Base-by-base conservation (phyloP, 495 filamentous ascomycete species). In the Hypomontagnella submonticulosa region DNA sequence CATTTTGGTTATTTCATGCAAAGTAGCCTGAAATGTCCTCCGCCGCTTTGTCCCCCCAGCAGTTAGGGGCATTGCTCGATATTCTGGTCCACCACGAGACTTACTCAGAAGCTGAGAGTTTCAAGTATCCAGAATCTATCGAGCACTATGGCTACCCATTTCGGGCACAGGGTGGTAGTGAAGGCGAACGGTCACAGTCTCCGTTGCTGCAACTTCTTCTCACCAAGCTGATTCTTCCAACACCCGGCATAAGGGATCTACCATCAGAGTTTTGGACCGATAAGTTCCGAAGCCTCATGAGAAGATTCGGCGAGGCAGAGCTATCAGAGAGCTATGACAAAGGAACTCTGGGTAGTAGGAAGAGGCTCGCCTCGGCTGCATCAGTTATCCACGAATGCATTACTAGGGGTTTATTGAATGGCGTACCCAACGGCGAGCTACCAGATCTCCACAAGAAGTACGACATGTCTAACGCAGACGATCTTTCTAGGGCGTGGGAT, bases 291-390 rank as follows among this genome's bases (percentile, higher is more conserved):
- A 77, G 78, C 32, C 71, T 88, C 13, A 69, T 80, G 57, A 74
- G 72, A 20, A 80, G 82, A 40, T 72, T 90, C n/a, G 81, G 75
- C 3, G 78, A 84, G 12, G 85, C 82, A 13, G 82, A 87, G 23
- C 76, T 90, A 23, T 88, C 84, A 23, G 87, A 90, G 65, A 89
- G 86, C 70, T 90, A 89, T 66, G 88, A 90, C 68, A 89, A 89
- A 69, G 87, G 86, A 4, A 77, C 80, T 5, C 66, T 90, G 33
- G 87, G 88, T 10, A 82, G 83, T 59, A 80, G 87, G 46, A 89
- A 88, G 71, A 86, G 86, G 8, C 76, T 90, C 20, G 85, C 87
- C 5, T 88, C 88, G 23, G 88, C 85, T 9, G 80, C 84, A 12
- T 85, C 85, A 15, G 81, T 80, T 3, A 68, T 90, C 53, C 78